A percentile compares a stretch with the other conserved stretches of the same genome.
These are phyloP conservation scores for Vicia faba DNA, from an alignment of 306 rosid species.

Conservation along the genomic window DNA sequence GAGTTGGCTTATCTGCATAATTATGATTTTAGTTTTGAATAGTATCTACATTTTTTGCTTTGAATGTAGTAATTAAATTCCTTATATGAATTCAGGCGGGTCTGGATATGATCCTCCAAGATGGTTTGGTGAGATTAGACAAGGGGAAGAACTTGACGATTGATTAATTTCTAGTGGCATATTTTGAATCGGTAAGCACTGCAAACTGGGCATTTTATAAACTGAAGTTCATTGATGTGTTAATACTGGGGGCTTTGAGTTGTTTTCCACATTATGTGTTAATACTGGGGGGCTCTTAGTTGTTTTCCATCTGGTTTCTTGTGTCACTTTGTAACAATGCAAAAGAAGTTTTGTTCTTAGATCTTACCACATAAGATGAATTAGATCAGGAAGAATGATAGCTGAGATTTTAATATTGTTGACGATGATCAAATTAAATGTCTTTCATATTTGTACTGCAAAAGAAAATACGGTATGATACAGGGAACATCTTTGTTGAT, in stretches of 20 bases:
- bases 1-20: not conserved
- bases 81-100: conserved; percentile 53
- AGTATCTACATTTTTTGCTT: not conserved
- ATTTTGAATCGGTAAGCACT: conserved; percentile 5
- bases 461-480: not conserved
- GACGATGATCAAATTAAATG: not conserved
- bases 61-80: not conserved
- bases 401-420: not conserved
- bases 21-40: conserved; percentile 2
- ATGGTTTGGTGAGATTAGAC: conserved; percentile 69
- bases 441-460: not conserved
- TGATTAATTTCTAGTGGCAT: conserved; percentile 24
- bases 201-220: conserved; percentile 19
- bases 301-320: not conserved
- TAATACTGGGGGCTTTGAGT: not conserved
- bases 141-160: conserved; percentile 50
- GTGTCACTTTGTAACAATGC: conserved; percentile 19
- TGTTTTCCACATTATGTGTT: conserved; percentile 18
- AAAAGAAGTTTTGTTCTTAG: too few species aligned
- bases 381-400: conserved; percentile 7
- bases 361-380: conserved; percentile 7
- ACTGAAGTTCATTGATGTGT: conserved; percentile 8
- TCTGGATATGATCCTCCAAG: conserved; percentile 90
- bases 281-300: not conserved
- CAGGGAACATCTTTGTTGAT: not conserved